phyloP scores from a whole-genome alignment of 495 filamentous ascomycete genomes.

The Tuber borchii region DNA sequence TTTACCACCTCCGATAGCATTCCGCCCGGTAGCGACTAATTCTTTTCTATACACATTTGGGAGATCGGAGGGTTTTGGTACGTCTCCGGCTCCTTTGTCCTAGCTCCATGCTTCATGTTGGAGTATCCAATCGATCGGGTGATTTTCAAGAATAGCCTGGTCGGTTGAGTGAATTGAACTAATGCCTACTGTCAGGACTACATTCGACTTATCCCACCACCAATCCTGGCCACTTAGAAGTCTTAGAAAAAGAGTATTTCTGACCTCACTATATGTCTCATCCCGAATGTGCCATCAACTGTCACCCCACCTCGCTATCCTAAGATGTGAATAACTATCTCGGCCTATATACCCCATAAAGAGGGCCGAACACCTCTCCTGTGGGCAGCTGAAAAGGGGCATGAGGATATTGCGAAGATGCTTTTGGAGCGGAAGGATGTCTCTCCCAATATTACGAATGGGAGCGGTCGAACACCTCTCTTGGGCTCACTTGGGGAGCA shows the following conservation, averaged over 20 bases:
- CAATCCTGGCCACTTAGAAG: neutral
- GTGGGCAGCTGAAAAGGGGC: neutral
- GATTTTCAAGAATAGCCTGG: neutral
- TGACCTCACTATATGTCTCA: neutral
- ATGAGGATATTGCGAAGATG: no score
- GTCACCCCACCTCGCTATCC: neutral
- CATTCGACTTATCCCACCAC: neutral
- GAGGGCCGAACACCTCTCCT: neutral
- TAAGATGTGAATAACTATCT: neutral
- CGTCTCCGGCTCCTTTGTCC: neutral
- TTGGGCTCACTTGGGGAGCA: no score
- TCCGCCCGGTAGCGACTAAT: neutral
- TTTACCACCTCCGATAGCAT: neutral
- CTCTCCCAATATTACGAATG: no score
- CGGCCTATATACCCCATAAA: no score
- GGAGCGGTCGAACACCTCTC: no score
- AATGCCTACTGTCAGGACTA: no score
- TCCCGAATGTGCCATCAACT: neutral
- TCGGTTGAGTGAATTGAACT: neutral
- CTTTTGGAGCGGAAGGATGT: no score
- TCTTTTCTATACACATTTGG: neutral
- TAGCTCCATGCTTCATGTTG: neutral
- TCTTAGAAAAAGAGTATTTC: neutral
- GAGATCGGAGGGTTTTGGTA: neutral
- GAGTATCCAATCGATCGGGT: neutral